Evolutionary conservation across 176 grass and related monocot genomes (phyloP).

Genomic region (Triticum dicoccoides): DNA sequence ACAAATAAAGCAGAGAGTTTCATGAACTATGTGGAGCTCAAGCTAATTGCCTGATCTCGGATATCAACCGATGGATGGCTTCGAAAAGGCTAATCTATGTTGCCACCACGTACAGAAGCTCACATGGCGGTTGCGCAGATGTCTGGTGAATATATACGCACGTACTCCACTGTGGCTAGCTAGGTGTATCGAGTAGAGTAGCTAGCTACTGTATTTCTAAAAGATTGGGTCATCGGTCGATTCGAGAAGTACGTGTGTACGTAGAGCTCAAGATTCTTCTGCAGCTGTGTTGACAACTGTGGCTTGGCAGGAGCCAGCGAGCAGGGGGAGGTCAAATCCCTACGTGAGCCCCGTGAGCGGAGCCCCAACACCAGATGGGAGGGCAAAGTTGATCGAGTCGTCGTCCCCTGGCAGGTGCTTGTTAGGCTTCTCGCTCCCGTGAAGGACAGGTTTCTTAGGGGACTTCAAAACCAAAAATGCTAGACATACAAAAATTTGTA

Average conservation of each 20-base stretch:
- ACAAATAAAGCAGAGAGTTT: too few relatives aligned
- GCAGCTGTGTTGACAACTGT: not conserved
- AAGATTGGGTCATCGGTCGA: conserved; percentile 17
- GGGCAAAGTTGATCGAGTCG: too few relatives aligned
- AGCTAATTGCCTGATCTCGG: not conserved
- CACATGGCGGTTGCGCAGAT: conserved; percentile 18
- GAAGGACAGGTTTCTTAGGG: too few relatives aligned
- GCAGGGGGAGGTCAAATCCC: conserved; percentile 35
- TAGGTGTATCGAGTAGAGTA: not conserved
- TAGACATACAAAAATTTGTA: too few relatives aligned
- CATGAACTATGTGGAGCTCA: too few relatives aligned
- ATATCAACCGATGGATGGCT: not conserved
- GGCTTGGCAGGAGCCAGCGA: conserved; percentile 1
- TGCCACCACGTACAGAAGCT: not conserved
- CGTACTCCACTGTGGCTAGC: not conserved
- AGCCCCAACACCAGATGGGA: too few relatives aligned
- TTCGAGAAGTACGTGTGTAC: not conserved
- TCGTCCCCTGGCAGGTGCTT: too few relatives aligned
- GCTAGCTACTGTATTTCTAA: too few relatives aligned
- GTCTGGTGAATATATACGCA: not conserved
- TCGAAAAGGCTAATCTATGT: conserved; percentile 6
- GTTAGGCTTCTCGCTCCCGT: too few relatives aligned
- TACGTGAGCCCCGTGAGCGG: not conserved
- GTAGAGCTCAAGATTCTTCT: conserved; percentile 28
- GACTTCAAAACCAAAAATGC: too few relatives aligned